Evolutionary conservation across 352 stramenopile species (phyloP), one percentile per base, ranked within the genome.

Genomic region (Phytophthora constricta): DNA sequence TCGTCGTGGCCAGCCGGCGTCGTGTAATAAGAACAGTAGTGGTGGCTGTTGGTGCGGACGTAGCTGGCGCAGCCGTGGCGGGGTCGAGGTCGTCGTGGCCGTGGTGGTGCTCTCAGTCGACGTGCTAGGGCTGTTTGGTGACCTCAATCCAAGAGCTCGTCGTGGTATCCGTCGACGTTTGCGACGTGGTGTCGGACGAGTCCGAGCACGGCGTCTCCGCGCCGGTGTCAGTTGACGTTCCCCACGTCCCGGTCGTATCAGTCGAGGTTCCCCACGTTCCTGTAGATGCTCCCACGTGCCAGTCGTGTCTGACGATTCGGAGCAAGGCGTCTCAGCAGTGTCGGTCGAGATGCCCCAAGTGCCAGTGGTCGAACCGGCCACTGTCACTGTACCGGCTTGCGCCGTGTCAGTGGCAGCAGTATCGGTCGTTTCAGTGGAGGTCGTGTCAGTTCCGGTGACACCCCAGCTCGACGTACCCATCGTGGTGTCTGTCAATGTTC

Each of bases 141-240:
- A 70, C 53, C 39, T 70, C 62, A 39, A 70, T 70, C 62, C 62
- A 70, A 17, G 54, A 58, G 14, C 47, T 28, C 7, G 53, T 58
- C 27, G 57, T 17, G 45, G 45, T 52, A 27, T 31, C 45, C 17
- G 45, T 33, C 8, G 17, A 19, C 31, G 31, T 37, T 37, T 37
- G 31, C 7, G 31, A 7, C 7, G 31, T 37, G 31, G 31, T 37
- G 31, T 37, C 31, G 7, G 31, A 7, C 31, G 31, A 37, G 31
- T 11, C 31, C 7, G 31, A 37, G 31, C 31, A 37, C 7, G 31
- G 31, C 31, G 31, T 37, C 31, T 37, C 31, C 8, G 33, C n/a
- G n/a, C n/a, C n/a, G n/a, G n/a, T n/a, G n/a, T n/a, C n/a, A n/a
- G n/a, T 14, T 14, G 33, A 14, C 8, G 33, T 41, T 14, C 14